Percentiles rank a stretch among this genome's conserved stretches.
Conservation (phyloP, 768 basidiomycete genomes). For the Paxillus involutus region DNA sequence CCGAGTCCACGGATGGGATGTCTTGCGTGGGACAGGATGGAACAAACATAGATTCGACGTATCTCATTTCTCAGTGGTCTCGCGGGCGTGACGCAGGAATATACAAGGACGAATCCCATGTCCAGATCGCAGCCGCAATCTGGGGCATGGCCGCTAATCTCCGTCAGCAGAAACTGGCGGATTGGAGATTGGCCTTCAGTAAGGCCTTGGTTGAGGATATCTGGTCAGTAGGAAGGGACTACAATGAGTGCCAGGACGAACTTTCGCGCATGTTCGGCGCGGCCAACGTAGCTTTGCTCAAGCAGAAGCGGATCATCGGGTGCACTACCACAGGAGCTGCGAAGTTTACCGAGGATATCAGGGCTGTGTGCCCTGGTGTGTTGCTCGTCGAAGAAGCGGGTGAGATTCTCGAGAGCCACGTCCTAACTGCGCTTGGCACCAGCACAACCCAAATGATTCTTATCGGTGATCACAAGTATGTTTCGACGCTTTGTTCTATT, state of each 20-base stretch:
- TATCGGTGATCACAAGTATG: slow-evolving; percentile 74
- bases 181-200: slow-evolving; percentile 39
- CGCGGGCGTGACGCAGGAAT: slow-evolving; percentile 44
- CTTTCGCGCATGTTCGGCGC: slow-evolving; percentile 38
- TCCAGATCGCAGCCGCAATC: slow-evolving; percentile 26
- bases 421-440: slow-evolving; percentile 53
- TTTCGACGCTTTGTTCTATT: not conserved
- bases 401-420: slow-evolving; percentile 68
- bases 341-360: slow-evolving; percentile 51
- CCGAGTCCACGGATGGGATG: slow-evolving; percentile 46
- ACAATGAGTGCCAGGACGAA: slow-evolving; percentile 38
- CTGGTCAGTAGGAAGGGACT: slow-evolving; percentile 33
- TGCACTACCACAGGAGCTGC: slow-evolving; percentile 74
- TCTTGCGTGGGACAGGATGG: slow-evolving; percentile 41
- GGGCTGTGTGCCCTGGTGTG: slow-evolving; percentile 46
- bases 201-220: slow-evolving; percentile 35
- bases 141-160: slow-evolving; percentile 36
- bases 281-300: slow-evolving; percentile 34
- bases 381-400: slow-evolving; percentile 73
- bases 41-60: slow-evolving; percentile 31
- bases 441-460: slow-evolving; percentile 55
- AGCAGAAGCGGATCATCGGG: slow-evolving; percentile 55
- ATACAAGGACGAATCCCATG: slow-evolving; percentile 28
- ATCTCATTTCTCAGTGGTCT: slow-evolving; percentile 51
- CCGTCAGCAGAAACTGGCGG: slow-evolving; percentile 26